Percentiles rank a stretch among this genome's conserved stretches.
Evolutionary conservation across 768 basidiomycete genomes (phyloP).

Genomic region (Macrocybe gigantea): DNA sequence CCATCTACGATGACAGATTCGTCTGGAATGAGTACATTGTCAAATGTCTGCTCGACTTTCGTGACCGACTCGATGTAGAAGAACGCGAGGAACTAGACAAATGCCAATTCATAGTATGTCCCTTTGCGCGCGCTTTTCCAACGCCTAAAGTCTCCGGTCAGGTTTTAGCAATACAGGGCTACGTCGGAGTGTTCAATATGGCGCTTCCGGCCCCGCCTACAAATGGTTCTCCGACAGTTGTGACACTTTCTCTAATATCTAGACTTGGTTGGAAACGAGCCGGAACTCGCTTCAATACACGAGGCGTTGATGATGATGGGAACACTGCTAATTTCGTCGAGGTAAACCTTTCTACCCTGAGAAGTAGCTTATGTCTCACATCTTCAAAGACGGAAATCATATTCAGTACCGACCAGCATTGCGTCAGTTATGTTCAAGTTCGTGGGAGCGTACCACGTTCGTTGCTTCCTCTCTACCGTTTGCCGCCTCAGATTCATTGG

Average conservation of each 20-base stretch:
- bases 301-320: constrained; percentile 94
- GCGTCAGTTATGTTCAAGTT: constrained; percentile 89
- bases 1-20: constrained; percentile 77
- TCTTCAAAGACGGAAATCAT: constrained; percentile 77
- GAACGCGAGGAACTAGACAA: constrained; percentile 74
- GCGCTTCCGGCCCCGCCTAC: constrained; percentile 71
- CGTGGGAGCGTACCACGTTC: constrained; percentile 92
- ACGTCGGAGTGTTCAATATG: constrained; percentile 78
- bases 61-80: constrained; percentile 64
- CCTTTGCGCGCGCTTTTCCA: not conserved
- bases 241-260: constrained; percentile 76
- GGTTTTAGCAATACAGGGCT: constrained; percentile 93
- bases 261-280: constrained; percentile 92
- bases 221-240: constrained; percentile 65
- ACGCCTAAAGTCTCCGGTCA: constrained; percentile 22
- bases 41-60: constrained; percentile 81
- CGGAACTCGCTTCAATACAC: constrained; percentile 94
- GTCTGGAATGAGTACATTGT: constrained; percentile 96
- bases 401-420: constrained; percentile 80
- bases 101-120: constrained; percentile 78
- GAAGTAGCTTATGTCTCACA: not conserved
- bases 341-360: constrained; percentile 30
- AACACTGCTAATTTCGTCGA: constrained; percentile 97
- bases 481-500: constrained; percentile 9
- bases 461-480: constrained; percentile 27